Base-by-base conservation (phyloP, 2,329 filamentous ascomycete species). In the Fusarium albosuccineum region DNA sequence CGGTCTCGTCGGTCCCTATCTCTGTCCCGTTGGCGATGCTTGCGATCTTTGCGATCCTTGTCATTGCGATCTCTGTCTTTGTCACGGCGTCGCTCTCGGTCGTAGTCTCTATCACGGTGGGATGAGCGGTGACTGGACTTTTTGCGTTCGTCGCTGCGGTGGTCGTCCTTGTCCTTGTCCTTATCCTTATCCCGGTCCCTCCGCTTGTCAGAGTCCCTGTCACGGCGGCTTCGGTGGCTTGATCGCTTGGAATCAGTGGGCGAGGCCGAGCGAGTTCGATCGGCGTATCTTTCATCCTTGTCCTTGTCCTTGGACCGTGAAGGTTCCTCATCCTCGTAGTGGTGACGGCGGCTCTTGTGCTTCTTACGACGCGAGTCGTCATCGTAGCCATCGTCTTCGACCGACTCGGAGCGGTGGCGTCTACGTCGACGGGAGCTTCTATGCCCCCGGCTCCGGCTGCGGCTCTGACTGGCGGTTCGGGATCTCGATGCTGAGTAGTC, bases 211-310 rank as follows among this genome's bases (percentile, higher is more conserved):
- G 76, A 76, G 58, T 81, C 82, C 59, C 83, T 82, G 41, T 91
- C 87, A 66, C 84, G 85, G 52, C 86, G 89, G 68, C 88, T 89
- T 64, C 88, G 87, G 70, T 89, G 87, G 49, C 84, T 83, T 7
- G 86, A 85, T 55, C 84, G 79, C 66, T 85, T 87, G 37, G 84
- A 83, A 9, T 85, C 83, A 11, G 88, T 86, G 2, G 86, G 86
- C 3, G 92, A 93, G 6, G 84, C 83, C 6, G 91, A 92, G 59
- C 90, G 85, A 1, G 89, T 89, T 51, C 86, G 85, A 48, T 88
- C 85, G 11, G 81, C 80, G 68, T 83, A 73, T 66, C 82, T 81
- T 48, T 82, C 79, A 67, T 80, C 76, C 57, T 51, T 63, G 16
- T 63, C 76, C 58, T 51, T 63, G 16, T 63, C 60, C n/a, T 67